phyloP scores from a whole-genome alignment of 140 eudicot genomes.

The Bidens hawaiensis region DNA sequence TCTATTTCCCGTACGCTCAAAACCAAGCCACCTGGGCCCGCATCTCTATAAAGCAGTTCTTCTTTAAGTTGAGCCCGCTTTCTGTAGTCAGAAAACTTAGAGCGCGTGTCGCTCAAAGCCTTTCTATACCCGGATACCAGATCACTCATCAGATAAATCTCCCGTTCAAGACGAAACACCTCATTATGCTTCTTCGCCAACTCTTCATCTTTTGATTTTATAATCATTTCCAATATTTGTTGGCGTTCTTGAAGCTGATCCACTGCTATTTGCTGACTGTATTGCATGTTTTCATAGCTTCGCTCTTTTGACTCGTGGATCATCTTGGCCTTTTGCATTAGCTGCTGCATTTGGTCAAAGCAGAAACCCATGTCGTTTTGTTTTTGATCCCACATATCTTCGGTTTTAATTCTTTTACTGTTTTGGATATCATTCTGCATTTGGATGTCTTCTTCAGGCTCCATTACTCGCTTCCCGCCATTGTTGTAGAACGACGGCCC shows the following conservation, averaged over 20 bases:
- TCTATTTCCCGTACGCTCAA: conserved; percentile 59
- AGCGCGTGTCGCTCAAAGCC: conserved; percentile 57
- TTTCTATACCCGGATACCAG: conserved; percentile 57
- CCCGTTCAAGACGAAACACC: conserved; percentile 57
- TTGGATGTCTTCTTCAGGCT: conserved; percentile 42
- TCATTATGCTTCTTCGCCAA: conserved; percentile 40
- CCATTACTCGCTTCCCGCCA: conserved; percentile 63
- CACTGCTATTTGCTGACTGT: conserved; percentile 35
- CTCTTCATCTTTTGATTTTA: conserved; percentile 44
- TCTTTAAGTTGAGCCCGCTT: conserved; percentile 42
- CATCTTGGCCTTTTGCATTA: conserved; percentile 46
- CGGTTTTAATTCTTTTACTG: conserved; percentile 59
- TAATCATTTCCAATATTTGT: conserved; percentile 33
- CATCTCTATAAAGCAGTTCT: conserved; percentile 73
- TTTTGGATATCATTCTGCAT: conserved; percentile 29
- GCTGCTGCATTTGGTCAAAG: conserved; percentile 52
- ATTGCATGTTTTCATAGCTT: conserved; percentile 24
- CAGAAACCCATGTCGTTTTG: conserved; percentile 44
- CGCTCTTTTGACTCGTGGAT: conserved; percentile 40
- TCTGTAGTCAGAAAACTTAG: conserved; percentile 53
- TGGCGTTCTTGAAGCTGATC: conserved; percentile 46
- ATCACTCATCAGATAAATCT: conserved; percentile 54
- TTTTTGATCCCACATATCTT: conserved; percentile 47
- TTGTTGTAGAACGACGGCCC: conserved; percentile 41
- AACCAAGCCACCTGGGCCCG: conserved; percentile 80